These are phyloP conservation scores for Aureobasidium pullulans DNA, from an alignment of 2,329 filamentous ascomycete species.

Conservation along the genomic window DNA sequence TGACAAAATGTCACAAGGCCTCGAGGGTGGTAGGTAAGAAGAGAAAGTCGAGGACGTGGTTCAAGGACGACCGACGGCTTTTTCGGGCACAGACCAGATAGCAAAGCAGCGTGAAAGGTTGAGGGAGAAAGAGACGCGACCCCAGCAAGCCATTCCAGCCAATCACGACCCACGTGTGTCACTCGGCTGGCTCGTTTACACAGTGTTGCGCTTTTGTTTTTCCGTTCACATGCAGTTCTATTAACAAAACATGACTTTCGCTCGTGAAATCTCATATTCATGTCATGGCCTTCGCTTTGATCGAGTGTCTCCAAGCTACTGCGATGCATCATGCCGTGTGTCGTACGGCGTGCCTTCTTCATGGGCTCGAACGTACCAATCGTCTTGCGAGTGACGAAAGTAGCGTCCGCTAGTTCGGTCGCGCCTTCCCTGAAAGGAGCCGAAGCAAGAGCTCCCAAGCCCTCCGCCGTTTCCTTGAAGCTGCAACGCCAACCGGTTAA, in stretches of 20 bases:
- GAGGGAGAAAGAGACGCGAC: constrained; percentile 6
- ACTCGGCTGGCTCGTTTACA: neutral
- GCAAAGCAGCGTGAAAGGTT: neutral
- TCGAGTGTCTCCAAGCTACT: neutral
- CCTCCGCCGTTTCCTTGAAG: neutral
- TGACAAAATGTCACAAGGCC: constrained; percentile 10
- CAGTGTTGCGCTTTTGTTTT: neutral
- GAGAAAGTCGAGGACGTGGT: neutral
- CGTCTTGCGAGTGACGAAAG: neutral
- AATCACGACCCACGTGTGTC: constrained; percentile 5
- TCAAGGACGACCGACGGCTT: neutral
- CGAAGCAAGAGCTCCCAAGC: neutral
- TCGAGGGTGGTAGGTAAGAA: constrained; percentile 8
- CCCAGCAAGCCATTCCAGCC: constrained; percentile 7
- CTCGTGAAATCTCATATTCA: neutral
- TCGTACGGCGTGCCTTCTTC: neutral
- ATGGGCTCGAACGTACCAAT: neutral
- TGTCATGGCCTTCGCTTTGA: neutral
- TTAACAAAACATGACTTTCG: neutral
- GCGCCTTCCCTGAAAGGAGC: neutral
- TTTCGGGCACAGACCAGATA: neutral
- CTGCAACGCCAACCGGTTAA: neutral
- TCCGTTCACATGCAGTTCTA: neutral
- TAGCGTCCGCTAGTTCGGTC: constrained; percentile 7
- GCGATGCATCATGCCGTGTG: constrained; percentile 1